phyloP scores from a whole-genome alignment of 2,329 filamentous ascomycete species.

The Coniochaeta sp. region DNA sequence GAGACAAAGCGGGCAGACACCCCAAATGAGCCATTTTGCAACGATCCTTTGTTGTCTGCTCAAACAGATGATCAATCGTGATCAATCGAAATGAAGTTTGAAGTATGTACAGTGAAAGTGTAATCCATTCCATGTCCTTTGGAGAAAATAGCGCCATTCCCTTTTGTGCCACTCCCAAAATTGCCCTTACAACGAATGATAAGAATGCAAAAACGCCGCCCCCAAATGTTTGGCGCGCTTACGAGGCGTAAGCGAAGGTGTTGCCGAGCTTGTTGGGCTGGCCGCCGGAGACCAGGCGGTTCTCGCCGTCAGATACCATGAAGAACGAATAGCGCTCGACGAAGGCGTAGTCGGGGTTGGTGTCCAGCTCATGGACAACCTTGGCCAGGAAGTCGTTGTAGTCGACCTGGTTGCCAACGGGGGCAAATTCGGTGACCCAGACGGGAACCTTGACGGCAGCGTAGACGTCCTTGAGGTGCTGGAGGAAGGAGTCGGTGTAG shows the following conservation, averaged over 20 bases:
- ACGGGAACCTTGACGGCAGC: slow-evolving; percentile 41
- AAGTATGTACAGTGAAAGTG: slow-evolving; percentile 13
- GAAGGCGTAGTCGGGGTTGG: slow-evolving; percentile 33
- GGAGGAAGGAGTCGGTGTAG: slow-evolving; percentile 42
- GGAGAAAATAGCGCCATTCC: not conserved
- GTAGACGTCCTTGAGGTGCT: slow-evolving; percentile 41
- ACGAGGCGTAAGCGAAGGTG: slow-evolving; percentile 36
- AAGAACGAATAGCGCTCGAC: slow-evolving; percentile 53
- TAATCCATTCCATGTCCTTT: slow-evolving; percentile 3
- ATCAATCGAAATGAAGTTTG: not conserved
- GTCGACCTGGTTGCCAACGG: slow-evolving; percentile 29
- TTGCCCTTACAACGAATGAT: slow-evolving; percentile 6
- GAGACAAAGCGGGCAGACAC: not conserved
- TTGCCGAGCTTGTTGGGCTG: slow-evolving; percentile 39
- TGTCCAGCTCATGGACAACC: slow-evolving; percentile 40
- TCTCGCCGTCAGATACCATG: slow-evolving; percentile 33
- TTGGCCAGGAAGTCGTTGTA: slow-evolving; percentile 42
- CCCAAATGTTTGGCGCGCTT: slow-evolving; percentile 6
- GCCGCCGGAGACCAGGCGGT: slow-evolving; percentile 31
- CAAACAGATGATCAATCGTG: not conserved
- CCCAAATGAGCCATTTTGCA: not conserved
- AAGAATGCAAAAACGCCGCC: slow-evolving; percentile 4
- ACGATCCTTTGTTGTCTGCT: slow-evolving; percentile 2
- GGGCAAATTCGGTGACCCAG: slow-evolving; percentile 60
- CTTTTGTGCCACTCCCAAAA: slow-evolving; percentile 1